Evolutionary conservation across 345 rosid species (phyloP), one percentile per base, ranked within the genome.

Genomic region (Aethionema arabicum): DNA sequence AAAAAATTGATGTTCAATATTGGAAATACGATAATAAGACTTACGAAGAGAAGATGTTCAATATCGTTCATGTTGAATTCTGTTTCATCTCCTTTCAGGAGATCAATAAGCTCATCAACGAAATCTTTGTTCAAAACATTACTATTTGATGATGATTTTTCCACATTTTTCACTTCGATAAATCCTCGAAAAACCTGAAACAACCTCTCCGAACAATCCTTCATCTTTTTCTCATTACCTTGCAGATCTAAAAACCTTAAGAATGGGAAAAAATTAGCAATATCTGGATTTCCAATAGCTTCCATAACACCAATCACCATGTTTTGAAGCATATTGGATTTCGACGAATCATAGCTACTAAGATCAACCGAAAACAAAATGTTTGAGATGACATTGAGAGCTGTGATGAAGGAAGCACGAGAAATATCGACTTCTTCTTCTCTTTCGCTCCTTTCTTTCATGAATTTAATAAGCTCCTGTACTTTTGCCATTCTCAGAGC

Each of bases 141-240:
- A 6, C 11, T 14, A 43, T 11, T 43, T 11, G 10, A 11, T 11
- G 12, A 11, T 43, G 16, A 43, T 43, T 14, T 11, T 43, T 11
- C 48, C 4, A 3, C n/a, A 11, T 72, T 59, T 31, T 72, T n/a
- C 4, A 13, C 3, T 16, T 67, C 73, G 3, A 64, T 35, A 5
- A 75, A 32, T 40, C 56, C 52, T 3, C 38, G 38, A 4, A 35
- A 35, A 35, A 35, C 38, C 6, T 1, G 6, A 35, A 64, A 8
- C 35, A 72, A 8, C 36, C 14, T 63, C 7, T 16, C 12, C 0
- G 53, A 46, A 15, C 47, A 8, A 21, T 14, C 13, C 0, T 32
- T 36, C 69, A 50, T 52, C 5, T 71, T 46, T 8, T 57, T 56
- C 11, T 14, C 6, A 11, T 11, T 43, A 43, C 48, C 48, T 43